These are phyloP conservation scores for Erythrobasidium hasegawianum DNA, from an alignment of 1,284 basidiomycete genomes.

Conservation along the genomic window DNA sequence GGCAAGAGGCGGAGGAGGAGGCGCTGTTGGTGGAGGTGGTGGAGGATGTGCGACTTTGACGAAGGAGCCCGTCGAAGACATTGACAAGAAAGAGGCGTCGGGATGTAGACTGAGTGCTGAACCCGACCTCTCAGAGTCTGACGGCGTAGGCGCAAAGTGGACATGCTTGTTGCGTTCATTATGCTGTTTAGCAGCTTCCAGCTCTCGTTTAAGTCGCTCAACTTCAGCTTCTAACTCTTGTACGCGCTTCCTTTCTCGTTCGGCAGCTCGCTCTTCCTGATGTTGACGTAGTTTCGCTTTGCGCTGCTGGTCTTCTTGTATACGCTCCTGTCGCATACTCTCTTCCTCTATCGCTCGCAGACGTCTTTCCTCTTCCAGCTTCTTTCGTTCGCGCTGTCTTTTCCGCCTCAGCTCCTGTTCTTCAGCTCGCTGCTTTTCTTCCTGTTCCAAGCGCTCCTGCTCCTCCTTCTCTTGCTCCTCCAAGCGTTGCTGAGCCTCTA, in stretches of 20 bases:
- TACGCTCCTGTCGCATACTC: too few relatives aligned
- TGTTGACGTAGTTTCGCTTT: neutral
- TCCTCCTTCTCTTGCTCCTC: neutral
- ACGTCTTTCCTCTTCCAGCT: neutral
- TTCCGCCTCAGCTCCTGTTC: neutral
- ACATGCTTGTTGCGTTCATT: constrained; percentile 22
- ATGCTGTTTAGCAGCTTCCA: constrained; percentile 17
- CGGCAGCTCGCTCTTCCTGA: constrained; percentile 6
- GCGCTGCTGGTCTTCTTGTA: neutral
- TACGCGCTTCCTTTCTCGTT: constrained; percentile 20
- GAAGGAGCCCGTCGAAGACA: neutral
- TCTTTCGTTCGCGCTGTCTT: neutral
- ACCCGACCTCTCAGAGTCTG: constrained; percentile 6
- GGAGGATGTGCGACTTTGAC: constrained; percentile 7
- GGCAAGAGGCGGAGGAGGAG: neutral
- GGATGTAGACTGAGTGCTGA: neutral
- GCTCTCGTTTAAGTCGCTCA: constrained; percentile 8
- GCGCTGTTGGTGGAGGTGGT: constrained; percentile 15
- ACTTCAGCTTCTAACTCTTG: constrained; percentile 28
- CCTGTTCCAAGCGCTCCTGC: neutral
- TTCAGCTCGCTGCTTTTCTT: neutral
- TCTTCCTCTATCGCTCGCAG: too few relatives aligned
- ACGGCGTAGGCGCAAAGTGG: constrained; percentile 22
- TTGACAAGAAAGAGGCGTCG: constrained; percentile 1
- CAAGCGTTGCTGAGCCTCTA: constrained; percentile 12